Conservation (phyloP, 345 rosid species). For the Carallia brachiata region DNA sequence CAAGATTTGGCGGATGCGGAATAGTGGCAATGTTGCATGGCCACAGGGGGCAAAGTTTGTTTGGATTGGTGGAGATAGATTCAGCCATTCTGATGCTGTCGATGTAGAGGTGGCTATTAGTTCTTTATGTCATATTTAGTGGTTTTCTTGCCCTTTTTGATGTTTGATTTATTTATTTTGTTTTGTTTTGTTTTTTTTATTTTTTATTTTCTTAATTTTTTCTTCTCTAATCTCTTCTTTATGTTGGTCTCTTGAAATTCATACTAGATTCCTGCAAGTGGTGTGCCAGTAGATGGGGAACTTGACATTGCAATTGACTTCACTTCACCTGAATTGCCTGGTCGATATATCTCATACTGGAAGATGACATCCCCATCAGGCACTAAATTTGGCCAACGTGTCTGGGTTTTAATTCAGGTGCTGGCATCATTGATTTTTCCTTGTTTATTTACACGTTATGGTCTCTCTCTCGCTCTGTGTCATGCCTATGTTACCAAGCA, state of each 20-base stretch:
- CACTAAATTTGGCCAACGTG: slow-evolving; percentile 80
- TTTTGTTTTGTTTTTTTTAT: background rate
- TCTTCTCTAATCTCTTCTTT: background rate
- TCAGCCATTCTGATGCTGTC: slow-evolving; percentile 37
- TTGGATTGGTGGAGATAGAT: slow-evolving; percentile 79
- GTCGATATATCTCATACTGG: slow-evolving; percentile 86
- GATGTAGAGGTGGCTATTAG: slow-evolving; percentile 55
- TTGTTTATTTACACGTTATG: background rate
- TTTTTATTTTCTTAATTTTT: background rate
- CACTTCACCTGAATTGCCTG: slow-evolving; percentile 68
- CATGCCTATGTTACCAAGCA: no score
- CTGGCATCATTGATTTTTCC: background rate
- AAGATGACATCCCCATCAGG: slow-evolving; percentile 71
- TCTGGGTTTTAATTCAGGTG: slow-evolving; percentile 92
- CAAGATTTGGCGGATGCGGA: slow-evolving; percentile 92
- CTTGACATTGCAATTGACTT: slow-evolving; percentile 75
- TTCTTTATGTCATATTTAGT: background rate
- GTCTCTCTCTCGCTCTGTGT: background rate
- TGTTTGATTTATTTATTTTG: background rate
- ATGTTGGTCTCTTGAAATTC: background rate
- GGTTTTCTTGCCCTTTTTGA: no score
- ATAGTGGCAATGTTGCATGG: slow-evolving; percentile 74
- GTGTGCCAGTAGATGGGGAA: slow-evolving; percentile 62
- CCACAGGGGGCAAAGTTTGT: slow-evolving; percentile 54
- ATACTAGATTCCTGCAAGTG: slow-evolving; percentile 62